Base-by-base conservation (phyloP, 345 rosid genomes). In the Barbarea vulgaris region DNA sequence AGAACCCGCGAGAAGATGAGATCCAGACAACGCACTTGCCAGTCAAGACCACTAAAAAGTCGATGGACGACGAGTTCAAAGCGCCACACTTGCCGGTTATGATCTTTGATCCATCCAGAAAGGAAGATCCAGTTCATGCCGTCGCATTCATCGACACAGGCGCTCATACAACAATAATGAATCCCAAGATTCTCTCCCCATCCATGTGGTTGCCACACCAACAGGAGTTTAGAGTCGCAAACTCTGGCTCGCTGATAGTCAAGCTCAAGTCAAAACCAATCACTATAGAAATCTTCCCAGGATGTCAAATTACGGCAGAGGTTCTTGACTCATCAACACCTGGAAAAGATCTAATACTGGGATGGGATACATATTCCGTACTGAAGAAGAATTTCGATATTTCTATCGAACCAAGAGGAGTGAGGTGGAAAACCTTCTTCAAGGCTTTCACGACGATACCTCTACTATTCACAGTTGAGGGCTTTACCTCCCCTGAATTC, bases 231-330 rank as follows among this genome's bases (percentile, higher is more conserved):
- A 19, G 6, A 4, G 54, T 52, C 0, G 12, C 15, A 9, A 31
- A 31, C 6, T 7, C 41, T 0, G 24, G 11, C 0, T 18, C 64
- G 0, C 6, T 60, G 0, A 5, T 2, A 0, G 4, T 36, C 10
- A 60, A 60, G 0, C 47, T 60, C n/a, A 60, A 60, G 18, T 60
- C 47, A 11, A 11, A 36, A 36, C 3, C 47, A 22, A 60, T 60
- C 0, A 36, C 6, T 0, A 59, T 34, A 0, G 28, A 59, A 0
- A 0, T 37, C 9, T 36, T 60, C 12, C 47, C 5, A 0, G 30
- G 65, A 1, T 60, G 30, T 0, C 65, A 6, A 2, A 36, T 19
- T 3, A 60, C 30, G 0, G 36, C 15, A 0, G 15, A 58, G 7
- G 34, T 31, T 6, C 34, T 31, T 9, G 9, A 9, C 7, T 31